Percentiles rank a stretch among this genome's conserved stretches.
These are phyloP conservation scores for Verticillium zaregamsianum DNA, from an alignment of 2,329 filamentous ascomycete species.

Conservation along the genomic window DNA sequence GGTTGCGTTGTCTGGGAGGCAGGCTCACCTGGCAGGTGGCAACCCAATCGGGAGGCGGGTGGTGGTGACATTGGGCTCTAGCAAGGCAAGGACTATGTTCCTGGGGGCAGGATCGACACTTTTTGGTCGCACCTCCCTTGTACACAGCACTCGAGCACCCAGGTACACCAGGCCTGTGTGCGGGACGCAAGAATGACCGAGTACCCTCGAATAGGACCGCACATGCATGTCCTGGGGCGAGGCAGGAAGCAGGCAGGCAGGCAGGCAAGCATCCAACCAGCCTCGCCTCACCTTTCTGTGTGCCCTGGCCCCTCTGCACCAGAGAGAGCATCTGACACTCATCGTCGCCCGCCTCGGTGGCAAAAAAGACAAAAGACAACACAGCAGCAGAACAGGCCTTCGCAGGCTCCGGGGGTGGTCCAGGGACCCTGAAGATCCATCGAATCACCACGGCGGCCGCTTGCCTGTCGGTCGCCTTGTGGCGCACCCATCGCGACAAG, in stretches of 20 bases:
- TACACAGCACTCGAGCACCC: background rate
- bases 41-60: background rate
- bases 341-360: background rate
- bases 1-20: background rate
- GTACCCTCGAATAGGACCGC: no score
- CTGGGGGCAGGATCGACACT: background rate
- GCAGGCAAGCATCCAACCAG: background rate
- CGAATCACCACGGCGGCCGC: background rate
- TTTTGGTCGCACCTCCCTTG: background rate
- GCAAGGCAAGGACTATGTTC: background rate
- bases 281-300: background rate
- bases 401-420: background rate
- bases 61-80: background rate
- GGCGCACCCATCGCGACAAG: background rate
- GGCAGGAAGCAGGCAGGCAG: no score
- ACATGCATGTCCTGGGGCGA: no score
- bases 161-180: background rate
- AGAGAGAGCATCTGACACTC: no score
- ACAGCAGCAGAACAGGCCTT: background rate
- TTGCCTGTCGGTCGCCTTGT: background rate
- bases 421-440: conserved; percentile 4
- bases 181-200: no score
- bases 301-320: no score
- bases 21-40: background rate
- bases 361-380: background rate